A percentile compares a stretch with the other conserved stretches of the same genome.
Evolutionary conservation across 805 yeast genomes (phyloP).

Genomic region (Lachancea cidri): DNA sequence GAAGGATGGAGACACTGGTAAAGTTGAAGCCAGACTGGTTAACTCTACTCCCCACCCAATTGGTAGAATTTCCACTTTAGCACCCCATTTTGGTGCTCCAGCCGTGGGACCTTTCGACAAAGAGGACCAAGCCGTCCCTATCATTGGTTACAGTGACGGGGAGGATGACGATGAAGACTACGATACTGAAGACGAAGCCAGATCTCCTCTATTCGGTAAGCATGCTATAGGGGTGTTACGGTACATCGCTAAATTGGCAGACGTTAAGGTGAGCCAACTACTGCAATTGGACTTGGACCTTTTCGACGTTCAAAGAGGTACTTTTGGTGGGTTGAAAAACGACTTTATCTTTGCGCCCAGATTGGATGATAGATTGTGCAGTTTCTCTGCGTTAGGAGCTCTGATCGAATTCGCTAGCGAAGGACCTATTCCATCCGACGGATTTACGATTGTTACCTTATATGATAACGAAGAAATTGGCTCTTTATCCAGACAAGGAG

Average conservation of each 20-base stretch:
- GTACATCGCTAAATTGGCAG: conserved; percentile 58
- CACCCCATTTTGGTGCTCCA: conserved; percentile 79
- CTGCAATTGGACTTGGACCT: conserved; percentile 71
- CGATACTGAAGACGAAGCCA: conserved; percentile 54
- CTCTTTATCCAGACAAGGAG: conserved; percentile 74
- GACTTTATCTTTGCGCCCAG: conserved; percentile 82
- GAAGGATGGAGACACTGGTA: conserved; percentile 33
- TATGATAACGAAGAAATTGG: conserved; percentile 85
- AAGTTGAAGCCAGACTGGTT: conserved; percentile 41
- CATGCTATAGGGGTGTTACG: conserved; percentile 67
- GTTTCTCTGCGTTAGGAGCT: conserved; percentile 64
- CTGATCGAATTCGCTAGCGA: conserved; percentile 46
- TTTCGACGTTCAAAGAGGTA: conserved; percentile 76
- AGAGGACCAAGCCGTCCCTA: conserved; percentile 76
- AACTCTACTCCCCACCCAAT: conserved; percentile 63
- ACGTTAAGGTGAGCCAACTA: conserved; percentile 54
- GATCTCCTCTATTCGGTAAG: conserved; percentile 60
- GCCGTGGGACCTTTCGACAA: conserved; percentile 66
- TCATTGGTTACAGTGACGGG: conserved; percentile 50
- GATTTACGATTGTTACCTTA: conserved; percentile 56
- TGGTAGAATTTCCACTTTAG: conserved; percentile 78
- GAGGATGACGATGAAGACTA: conserved; percentile 35
- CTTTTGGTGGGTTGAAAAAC: conserved; percentile 67
- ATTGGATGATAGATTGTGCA: conserved; percentile 78
- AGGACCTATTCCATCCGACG: conserved; percentile 35